Evolutionary conservation across 2,329 filamentous ascomycete species (phyloP), one percentile per base, ranked within the genome.

Genomic region (Lasiodiplodia gonubiensis): DNA sequence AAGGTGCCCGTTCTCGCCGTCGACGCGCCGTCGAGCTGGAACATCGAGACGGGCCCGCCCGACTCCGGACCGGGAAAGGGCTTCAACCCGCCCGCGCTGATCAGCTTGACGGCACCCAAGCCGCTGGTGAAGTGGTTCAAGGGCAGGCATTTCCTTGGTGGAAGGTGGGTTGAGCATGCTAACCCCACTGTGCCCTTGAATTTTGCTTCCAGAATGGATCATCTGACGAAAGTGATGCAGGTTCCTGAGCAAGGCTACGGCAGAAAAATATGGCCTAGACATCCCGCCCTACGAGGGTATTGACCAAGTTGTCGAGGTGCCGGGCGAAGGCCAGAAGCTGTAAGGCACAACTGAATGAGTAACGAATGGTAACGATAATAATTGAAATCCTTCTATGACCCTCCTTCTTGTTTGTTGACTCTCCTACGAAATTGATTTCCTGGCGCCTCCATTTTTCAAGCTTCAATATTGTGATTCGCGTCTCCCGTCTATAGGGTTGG

Each of bases 81-180:
- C 4, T 98, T 97, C 75, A 89, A 92, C 81, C 95, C 95, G 71
- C 83, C 86, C 39, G 89, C 90, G 23, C 82, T 99, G 68, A 89
- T 99, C 71, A 97, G 92, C 76, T 82, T 99, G 75, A 97, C 94
- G 57, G 95, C 95, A 11, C 93, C 95, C 3, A 99, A 99, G 81
- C 94, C 94, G 7, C 82, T 97, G 69, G 91, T 93, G 7, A 91
- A 90, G 78, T 88, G 89, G 77, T 99, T 97, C 78, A 88, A 84
- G 70, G 95, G 94, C 1, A 87, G 92, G 55, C 95, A 99, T 82
- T 99, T 98, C 75, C 80, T 99, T 66, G 95, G 95, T 8, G 95
- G 95, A 66, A 85, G 92, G 86, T 91, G 81, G 74, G 84, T 68
- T 37, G 49, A 18, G 2, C 8, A 21, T 3, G 18, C 42, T 46